Evolutionary conservation across 1,284 basidiomycete species (phyloP).

Genomic region (Ganoderma resinaceum): DNA sequence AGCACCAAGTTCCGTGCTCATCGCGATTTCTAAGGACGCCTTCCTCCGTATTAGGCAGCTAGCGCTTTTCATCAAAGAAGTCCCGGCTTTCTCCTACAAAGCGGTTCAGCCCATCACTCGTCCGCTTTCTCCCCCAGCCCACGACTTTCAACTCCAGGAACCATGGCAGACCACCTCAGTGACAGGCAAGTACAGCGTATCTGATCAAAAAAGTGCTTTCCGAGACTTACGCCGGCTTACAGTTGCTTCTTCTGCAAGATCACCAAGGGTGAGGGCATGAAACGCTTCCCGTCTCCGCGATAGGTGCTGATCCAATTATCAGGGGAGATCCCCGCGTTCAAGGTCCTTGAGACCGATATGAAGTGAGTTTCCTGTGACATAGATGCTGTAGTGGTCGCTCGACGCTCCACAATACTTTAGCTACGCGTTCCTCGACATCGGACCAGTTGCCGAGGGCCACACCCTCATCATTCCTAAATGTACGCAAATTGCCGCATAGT

Average conservation of each 20-base stretch:
- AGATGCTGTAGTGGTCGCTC: constrained; percentile 12
- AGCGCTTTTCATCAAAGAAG: constrained; percentile 5
- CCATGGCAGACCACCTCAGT: not conserved
- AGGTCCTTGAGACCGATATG: constrained; percentile 79
- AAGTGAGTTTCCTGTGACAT: constrained; percentile 51
- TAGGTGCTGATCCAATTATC: not conserved
- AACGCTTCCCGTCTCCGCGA: not conserved
- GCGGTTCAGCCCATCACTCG: not conserved
- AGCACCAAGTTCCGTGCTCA: not conserved
- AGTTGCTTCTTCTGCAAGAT: constrained; percentile 90
- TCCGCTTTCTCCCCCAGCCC: not conserved
- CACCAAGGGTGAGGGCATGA: constrained; percentile 72
- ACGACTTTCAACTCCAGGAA: not conserved
- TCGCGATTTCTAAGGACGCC: not conserved
- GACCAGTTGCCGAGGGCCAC: constrained; percentile 86
- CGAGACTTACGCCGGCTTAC: not conserved
- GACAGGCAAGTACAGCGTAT: not conserved
- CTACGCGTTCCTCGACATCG: constrained; percentile 83
- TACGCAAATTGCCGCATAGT: constrained; percentile 40
- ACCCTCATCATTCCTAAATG: constrained; percentile 91
- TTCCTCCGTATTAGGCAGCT: not conserved
- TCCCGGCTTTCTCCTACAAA: not conserved
- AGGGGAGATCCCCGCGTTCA: constrained; percentile 81
- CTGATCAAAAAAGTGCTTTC: not conserved
- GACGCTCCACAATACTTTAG: not conserved